Percentiles rank a stretch among this genome's conserved stretches.
Conservation (phyloP, 208 protist genomes). For the Leptomonas pyrrhocoris region DNA sequence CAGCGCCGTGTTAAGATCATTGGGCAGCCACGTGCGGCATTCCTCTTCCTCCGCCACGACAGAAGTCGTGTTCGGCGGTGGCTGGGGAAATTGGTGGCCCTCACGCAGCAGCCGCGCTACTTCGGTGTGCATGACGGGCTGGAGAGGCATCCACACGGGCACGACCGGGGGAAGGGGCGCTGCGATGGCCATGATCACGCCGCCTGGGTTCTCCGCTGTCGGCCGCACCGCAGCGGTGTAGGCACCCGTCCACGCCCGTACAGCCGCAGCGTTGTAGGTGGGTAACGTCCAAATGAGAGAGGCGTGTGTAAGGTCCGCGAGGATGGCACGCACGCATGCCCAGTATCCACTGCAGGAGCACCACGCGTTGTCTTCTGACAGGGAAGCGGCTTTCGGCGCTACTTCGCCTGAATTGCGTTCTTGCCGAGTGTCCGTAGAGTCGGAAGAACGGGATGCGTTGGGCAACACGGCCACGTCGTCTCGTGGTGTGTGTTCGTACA, state of each 20-base stretch:
- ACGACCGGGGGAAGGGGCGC: constrained; percentile 17
- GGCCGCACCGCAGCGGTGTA: constrained; percentile 3
- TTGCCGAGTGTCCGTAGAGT: background rate
- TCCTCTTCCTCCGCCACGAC: background rate
- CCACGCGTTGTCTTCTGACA: constrained; percentile 6
- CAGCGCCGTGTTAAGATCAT: constrained; percentile 16
- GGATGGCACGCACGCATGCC: constrained; percentile 25
- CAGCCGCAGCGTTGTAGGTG: constrained; percentile 43
- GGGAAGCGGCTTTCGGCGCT: background rate
- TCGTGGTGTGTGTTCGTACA: background rate
- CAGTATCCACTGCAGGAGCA: constrained; percentile 30
- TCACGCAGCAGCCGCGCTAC: constrained; percentile 41
- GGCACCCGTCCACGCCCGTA: constrained; percentile 27
- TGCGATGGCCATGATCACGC: background rate
- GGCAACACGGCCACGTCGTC: background rate
- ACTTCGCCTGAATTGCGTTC: background rate
- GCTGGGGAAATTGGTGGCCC: constrained; percentile 16
- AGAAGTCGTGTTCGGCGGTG: background rate
- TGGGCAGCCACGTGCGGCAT: constrained; percentile 30
- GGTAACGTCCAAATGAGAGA: constrained; percentile 37
- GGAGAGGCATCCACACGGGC: constrained; percentile 34
- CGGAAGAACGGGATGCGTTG: background rate
- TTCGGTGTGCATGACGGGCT: constrained; percentile 37
- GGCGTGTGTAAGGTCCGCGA: constrained; percentile 9
- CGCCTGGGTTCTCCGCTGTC: background rate